Evolutionary conservation across 2,329 filamentous ascomycete genomes (phyloP).

Genomic region (Sarocladiaceae sp.): DNA sequence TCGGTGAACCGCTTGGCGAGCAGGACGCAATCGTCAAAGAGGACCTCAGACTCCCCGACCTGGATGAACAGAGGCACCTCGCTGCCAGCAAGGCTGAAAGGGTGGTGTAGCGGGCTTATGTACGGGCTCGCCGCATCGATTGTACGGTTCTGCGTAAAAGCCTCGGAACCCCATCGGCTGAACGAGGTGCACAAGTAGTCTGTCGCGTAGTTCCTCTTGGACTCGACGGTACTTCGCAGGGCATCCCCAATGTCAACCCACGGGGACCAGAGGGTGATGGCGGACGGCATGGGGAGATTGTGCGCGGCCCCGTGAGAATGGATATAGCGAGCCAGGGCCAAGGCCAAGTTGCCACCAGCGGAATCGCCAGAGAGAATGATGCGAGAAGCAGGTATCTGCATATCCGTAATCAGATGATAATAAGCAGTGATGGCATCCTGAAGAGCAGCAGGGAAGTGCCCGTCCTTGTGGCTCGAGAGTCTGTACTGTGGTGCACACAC

Average conservation of each 20-base stretch:
- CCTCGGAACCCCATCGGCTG: conserved; percentile 13
- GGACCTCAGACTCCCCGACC: conserved; percentile 16
- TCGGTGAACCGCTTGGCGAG: conserved; percentile 12
- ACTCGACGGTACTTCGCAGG: conserved; percentile 14
- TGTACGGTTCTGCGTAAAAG: conserved; percentile 11
- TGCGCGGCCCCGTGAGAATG: conserved; percentile 8
- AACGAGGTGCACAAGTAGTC: conserved; percentile 17
- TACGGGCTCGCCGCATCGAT: conserved; percentile 11
- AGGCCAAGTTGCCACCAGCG: conserved; percentile 23
- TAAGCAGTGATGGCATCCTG: conserved; percentile 26
- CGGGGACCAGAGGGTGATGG: conserved; percentile 17
- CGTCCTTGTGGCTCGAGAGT: conserved; percentile 12
- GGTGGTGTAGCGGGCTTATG: conserved; percentile 13
- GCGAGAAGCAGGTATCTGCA: conserved; percentile 16
- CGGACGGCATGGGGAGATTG: conserved; percentile 15
- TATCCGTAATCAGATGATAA: conserved; percentile 16
- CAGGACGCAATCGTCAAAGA: conserved; percentile 15
- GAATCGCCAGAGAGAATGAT: conserved; percentile 26
- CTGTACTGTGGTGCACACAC: conserved; percentile 24
- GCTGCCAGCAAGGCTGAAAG: conserved; percentile 9
- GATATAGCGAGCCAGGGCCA: conserved; percentile 25
- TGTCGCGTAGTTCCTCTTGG: conserved; percentile 12
- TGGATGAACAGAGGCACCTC: conserved; percentile 18
- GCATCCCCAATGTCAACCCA: conserved; percentile 20
- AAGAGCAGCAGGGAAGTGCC: conserved; percentile 23